Base-by-base conservation (phyloP, 2,329 filamentous ascomycete genomes). In the Sporothrix mexicana region DNA sequence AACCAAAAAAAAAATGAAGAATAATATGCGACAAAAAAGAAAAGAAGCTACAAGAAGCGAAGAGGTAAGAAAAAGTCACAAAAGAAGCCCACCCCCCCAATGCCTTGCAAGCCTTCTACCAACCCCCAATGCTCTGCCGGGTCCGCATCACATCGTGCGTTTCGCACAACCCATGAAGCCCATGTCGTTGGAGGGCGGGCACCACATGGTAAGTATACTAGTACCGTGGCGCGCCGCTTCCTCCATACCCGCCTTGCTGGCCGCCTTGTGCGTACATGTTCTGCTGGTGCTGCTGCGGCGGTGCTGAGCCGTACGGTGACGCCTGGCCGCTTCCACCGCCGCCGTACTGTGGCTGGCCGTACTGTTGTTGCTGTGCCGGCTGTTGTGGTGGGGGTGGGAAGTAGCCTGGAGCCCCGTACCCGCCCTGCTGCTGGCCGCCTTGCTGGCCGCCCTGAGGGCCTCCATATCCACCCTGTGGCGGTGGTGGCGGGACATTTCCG, bases 391-490 rank as follows among this genome's bases (percentile, higher is more conserved):
- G 73, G 1, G 73, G 73, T 4, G 73, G 73, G 67, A 67, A 74
- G 51, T 74, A 74, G 51, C 64, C 67, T 1, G 69, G 59, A 3
- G 74, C 59, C 23, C 78, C 75, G 49, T 76, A 75, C 6, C 77
- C 77, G 61, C 77, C 77, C 51, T 79, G 78, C 3, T 30, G 55
- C 20, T 69, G 66, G 12, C 55, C 43, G 57, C 73, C 55, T 2
- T 78, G 76, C 69, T 79, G 77, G 13, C 76, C 78, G 4, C 76
- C 78, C 15, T 57, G 47, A 10, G 67, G 59, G 10, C 45, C 49
- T 1, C 61, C 62, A 61, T 74, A 73, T 8, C 53, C 57, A 15
- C 66, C 66, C 25, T 51, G 62, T 6, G 62, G 69, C 36, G 57
- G 41, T 25, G 73, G 72, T 2, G 72, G 57, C 15, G 70, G 72